Evolutionary conservation across 352 stramenopile genomes (phyloP), one percentile per base, ranked within the genome.

Genomic region (Globisporangium orthogonon): DNA sequence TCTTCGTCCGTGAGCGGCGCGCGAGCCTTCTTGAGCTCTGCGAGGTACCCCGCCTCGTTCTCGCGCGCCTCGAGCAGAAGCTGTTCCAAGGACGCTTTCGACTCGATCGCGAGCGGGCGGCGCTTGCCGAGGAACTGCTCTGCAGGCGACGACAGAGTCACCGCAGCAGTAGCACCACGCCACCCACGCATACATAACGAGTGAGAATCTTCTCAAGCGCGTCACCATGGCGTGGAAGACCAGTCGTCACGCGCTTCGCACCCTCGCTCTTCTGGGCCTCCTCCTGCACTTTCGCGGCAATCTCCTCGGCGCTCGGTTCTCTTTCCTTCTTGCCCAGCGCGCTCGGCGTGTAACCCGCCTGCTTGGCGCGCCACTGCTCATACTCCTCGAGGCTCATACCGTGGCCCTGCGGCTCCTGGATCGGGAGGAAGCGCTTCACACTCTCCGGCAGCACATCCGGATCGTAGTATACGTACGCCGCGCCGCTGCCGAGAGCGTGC

Each of bases 331-430:
- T 77, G 40, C 72, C 77, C 46, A 67, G 65, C 17, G 56, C 56
- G 6, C 54, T 30, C 7, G 61, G 50, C 0, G 58, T 71, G 46
- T 78, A 86, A 5, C 73, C 75, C 0, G 68, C 67, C 60, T 94
- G 85, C 58, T 86, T 74, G 4, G 83, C 80, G 17, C 85, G 85
- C 85, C 85, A 94, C 50, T 86, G 67, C 48, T 94, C 85, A 57
- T 94, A 94, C 64, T 94, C 85, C 57, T 93, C 85, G 40, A 90
- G 71, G 59, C 77, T 93, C 85, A 94, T 94, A 56, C 77, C 83
- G 50, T 89, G 80, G 48, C 85, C 85, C 52, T 89, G 74, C 0
- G 77, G 77, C 47, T 91, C 83, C 56, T 94, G 77, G 60, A 94
- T 94, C 48, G 79, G 81, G 45, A 93, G 65, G 56, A 70, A 89